phyloP scores from a whole-genome alignment of 108 stramenopile genomes.

The Bacterosira constricta region DNA sequence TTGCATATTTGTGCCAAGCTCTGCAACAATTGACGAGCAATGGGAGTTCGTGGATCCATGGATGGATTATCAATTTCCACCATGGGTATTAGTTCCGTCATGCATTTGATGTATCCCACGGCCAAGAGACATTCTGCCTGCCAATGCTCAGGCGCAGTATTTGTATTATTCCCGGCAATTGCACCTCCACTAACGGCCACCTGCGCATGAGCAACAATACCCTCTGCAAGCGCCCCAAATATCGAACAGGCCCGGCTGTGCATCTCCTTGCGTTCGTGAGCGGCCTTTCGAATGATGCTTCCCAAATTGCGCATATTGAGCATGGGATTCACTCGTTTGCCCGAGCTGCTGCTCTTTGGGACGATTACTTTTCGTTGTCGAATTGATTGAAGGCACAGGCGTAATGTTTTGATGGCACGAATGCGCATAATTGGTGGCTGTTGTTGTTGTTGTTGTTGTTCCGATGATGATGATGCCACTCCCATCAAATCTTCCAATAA shows the following conservation, averaged over 20 bases:
- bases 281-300: constrained; percentile 21
- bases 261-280: constrained; percentile 18
- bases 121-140: constrained; percentile 10
- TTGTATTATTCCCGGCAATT: neutral
- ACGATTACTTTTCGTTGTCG: constrained; percentile 12
- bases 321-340: neutral
- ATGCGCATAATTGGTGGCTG: neutral
- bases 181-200: constrained; percentile 13
- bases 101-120: constrained; percentile 29
- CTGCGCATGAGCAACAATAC: constrained; percentile 17
- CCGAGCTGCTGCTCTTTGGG: neutral
- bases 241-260: constrained; percentile 19
- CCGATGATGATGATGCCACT: constrained; percentile 8
- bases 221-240: constrained; percentile 19
- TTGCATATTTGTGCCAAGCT: constrained; percentile 9
- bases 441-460: neutral
- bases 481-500: constrained; percentile 30
- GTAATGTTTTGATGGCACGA: constrained; percentile 16
- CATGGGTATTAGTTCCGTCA: constrained; percentile 43
- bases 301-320: constrained; percentile 25
- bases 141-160: neutral
- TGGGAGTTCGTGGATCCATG: constrained; percentile 8
- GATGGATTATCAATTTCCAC: constrained; percentile 11
- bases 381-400: constrained; percentile 18
- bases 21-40: constrained; percentile 4